Percentiles rank a stretch among this genome's conserved stretches.
Evolutionary conservation across 2,329 filamentous ascomycete genomes (phyloP).

Genomic region (Talaromyces verruculosus): DNA sequence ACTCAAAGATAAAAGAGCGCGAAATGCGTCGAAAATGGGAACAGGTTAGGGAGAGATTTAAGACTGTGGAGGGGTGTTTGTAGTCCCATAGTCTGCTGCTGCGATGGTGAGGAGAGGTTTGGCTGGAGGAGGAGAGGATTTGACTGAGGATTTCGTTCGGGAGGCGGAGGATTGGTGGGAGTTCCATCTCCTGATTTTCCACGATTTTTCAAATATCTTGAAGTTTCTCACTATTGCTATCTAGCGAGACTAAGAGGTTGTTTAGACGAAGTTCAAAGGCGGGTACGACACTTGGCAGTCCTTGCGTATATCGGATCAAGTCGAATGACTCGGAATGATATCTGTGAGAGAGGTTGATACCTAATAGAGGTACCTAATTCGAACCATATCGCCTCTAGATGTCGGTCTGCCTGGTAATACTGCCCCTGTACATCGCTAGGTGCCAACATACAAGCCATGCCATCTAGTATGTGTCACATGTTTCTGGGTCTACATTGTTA

Average conservation of each 20-base stretch:
- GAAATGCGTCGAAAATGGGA: neutral
- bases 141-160: neutral
- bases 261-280: neutral
- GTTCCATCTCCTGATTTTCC: neutral
- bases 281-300: neutral
- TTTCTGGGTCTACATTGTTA: neutral
- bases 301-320: neutral
- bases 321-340: neutral
- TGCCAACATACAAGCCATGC: neutral
- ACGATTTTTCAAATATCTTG: neutral
- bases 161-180: neutral
- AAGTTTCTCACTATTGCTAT: neutral
- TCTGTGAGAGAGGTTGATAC: neutral
- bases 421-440: neutral
- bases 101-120: neutral
- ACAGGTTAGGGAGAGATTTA: neutral
- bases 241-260: neutral
- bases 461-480: neutral
- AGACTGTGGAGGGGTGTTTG: neutral
- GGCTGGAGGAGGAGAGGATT: neutral
- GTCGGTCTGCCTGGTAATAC: neutral
- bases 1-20: neutral
- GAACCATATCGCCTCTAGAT: neutral
- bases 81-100: neutral
- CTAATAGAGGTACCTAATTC: neutral